These are phyloP conservation scores for Boletus rubroflammeus DNA, from an alignment of 768 basidiomycete genomes.

Conservation along the genomic window DNA sequence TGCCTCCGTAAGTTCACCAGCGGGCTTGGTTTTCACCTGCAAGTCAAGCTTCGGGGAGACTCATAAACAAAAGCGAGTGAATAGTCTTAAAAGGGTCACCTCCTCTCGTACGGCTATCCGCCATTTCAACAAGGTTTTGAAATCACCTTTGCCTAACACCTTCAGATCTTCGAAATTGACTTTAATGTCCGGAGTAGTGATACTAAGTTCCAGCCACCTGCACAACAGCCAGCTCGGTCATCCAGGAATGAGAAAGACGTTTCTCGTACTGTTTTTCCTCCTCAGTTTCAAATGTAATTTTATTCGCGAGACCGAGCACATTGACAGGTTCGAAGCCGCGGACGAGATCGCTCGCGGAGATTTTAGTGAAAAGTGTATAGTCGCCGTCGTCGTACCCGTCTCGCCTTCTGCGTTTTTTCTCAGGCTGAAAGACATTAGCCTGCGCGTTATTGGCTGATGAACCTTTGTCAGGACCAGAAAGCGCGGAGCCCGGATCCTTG, in stretches of 20 bases:
- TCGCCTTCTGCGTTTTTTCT: constrained; percentile 90
- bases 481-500: constrained; percentile 69
- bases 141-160: constrained; percentile 96
- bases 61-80: constrained; percentile 2
- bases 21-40: constrained; percentile 71
- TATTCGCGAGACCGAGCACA: constrained; percentile 73
- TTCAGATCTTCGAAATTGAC: constrained; percentile 89
- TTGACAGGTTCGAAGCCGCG: constrained; percentile 66
- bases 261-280: constrained; percentile 75
- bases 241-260: not conserved
- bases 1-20: constrained; percentile 72
- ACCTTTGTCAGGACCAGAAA: constrained; percentile 46
- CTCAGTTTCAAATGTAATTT: constrained; percentile 71
- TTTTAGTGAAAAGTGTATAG: constrained; percentile 80
- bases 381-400: constrained; percentile 96
- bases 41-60: constrained; percentile 61
- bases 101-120: constrained; percentile 83
- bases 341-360: constrained; percentile 70
- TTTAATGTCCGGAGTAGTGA: constrained; percentile 77
- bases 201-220: constrained; percentile 70
- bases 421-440: constrained; percentile 94
- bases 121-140: constrained; percentile 92
- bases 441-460: constrained; percentile 64
- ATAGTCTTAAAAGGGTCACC: constrained; percentile 37
- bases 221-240: constrained; percentile 3